These are phyloP conservation scores for Oryza glaberrima DNA, from an alignment of 176 grass and related monocot genomes.

Conservation along the genomic window DNA sequence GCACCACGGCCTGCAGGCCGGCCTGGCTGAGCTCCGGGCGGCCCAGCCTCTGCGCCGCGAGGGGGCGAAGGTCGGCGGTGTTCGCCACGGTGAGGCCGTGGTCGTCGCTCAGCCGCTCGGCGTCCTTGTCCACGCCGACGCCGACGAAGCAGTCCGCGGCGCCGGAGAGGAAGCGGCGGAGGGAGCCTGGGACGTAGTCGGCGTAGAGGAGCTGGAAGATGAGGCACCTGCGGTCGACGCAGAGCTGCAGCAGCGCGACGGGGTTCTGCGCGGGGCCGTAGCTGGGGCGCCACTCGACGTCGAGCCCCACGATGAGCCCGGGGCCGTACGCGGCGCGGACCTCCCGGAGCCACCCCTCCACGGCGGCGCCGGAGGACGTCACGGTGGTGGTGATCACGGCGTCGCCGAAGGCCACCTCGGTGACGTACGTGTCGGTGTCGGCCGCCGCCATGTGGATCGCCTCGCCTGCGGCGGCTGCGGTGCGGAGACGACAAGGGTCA, in stretches of 20 bases:
- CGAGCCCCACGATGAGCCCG: slow-evolving; percentile 56
- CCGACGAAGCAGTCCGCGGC: slow-evolving; percentile 46
- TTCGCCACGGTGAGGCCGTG: slow-evolving; percentile 21
- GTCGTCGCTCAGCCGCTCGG: slow-evolving; percentile 40
- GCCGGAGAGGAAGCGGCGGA: slow-evolving; percentile 50
- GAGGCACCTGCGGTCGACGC: slow-evolving; percentile 64
- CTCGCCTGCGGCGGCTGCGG: background rate
- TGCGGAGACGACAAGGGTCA: background rate
- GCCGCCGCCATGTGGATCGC: slow-evolving; percentile 41
- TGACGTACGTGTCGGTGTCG: slow-evolving; percentile 1
- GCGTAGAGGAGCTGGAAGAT: slow-evolving; percentile 73
- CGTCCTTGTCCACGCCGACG: slow-evolving; percentile 48
- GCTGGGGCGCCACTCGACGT: slow-evolving; percentile 71
- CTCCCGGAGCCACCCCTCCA: slow-evolving; percentile 48
- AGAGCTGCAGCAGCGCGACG: slow-evolving; percentile 63
- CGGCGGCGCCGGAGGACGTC: slow-evolving; percentile 36
- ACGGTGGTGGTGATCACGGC: slow-evolving; percentile 44
- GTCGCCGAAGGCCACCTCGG: slow-evolving; percentile 22
- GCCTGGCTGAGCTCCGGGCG: slow-evolving; percentile 46
- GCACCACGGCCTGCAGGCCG: slow-evolving; percentile 42
- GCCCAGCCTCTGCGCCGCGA: slow-evolving; percentile 34
- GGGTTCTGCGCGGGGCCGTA: slow-evolving; percentile 33
- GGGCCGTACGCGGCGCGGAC: slow-evolving; percentile 32
- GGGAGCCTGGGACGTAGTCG: slow-evolving; percentile 44
- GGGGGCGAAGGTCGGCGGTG: slow-evolving; percentile 41